These are phyloP conservation scores for Aspergillus spinulosporus DNA, from an alignment of 2,329 filamentous ascomycete species.

Conservation along the genomic window DNA sequence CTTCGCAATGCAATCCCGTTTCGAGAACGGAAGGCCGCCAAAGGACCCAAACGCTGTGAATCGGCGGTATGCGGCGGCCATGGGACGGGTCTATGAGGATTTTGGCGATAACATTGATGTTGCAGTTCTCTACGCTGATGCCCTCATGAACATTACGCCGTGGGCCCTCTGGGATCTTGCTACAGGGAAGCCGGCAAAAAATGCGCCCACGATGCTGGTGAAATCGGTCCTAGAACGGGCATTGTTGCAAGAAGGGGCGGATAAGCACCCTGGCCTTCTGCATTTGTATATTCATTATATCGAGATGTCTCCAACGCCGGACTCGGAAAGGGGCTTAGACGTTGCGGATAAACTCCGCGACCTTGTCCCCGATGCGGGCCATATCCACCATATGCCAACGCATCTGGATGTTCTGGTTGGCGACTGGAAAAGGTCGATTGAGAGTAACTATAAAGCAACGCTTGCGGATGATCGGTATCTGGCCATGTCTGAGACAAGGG, in stretches of 20 bases:
- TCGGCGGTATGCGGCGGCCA: conserved; percentile 61
- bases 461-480: conserved; percentile 68
- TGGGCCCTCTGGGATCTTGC: conserved; percentile 65
- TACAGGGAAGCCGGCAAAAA: conserved; percentile 57
- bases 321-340: conserved; percentile 59
- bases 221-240: conserved; percentile 61
- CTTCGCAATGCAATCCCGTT: conserved; percentile 61
- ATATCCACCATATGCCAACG: conserved; percentile 74
- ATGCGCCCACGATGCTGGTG: conserved; percentile 59
- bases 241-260: conserved; percentile 51
- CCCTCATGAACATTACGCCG: conserved; percentile 65
- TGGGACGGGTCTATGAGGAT: conserved; percentile 55
- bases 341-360: conserved; percentile 63
- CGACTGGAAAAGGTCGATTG: conserved; percentile 68
- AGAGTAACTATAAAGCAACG: conserved; percentile 67
- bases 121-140: conserved; percentile 62
- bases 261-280: conserved; percentile 66
- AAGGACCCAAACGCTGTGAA: conserved; percentile 58
- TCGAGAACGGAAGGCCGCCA: conserved; percentile 46
- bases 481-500: conserved; percentile 49
- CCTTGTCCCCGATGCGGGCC: conserved; percentile 68
- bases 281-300: conserved; percentile 77
- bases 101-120: conserved; percentile 63
- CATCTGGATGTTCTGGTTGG: conserved; percentile 74
- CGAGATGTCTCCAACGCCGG: conserved; percentile 67